Conservation (phyloP, 352 stramenopile genomes). For the Hyphochytrium catenoides region DNA sequence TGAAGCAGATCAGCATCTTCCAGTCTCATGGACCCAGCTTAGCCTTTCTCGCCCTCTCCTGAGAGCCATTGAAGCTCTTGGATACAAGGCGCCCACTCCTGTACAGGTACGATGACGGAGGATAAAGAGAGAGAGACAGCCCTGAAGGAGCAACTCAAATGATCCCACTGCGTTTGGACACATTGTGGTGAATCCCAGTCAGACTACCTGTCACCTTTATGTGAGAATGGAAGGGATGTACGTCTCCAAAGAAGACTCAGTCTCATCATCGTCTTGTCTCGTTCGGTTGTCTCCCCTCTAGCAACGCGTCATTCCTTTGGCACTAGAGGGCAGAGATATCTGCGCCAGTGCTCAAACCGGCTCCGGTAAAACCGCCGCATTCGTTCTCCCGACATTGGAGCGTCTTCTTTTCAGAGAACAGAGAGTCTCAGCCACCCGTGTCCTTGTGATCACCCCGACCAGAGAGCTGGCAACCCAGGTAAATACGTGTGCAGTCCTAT, state of each 20-base stretch:
- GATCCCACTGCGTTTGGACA: neutral
- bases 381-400: constrained; percentile 91
- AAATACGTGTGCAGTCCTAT: too few species aligned
- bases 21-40: constrained; percentile 65
- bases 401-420: constrained; percentile 78
- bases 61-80: constrained; percentile 80
- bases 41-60: constrained; percentile 91
- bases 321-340: constrained; percentile 86
- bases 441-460: constrained; percentile 92
- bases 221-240: neutral
- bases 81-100: constrained; percentile 86
- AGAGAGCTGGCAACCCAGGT: constrained; percentile 85
- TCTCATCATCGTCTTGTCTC: neutral
- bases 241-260: neutral
- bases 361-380: constrained; percentile 94
- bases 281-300: constrained; percentile 9
- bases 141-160: too few species aligned
- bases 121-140: too few species aligned
- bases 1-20: constrained; percentile 37
- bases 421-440: constrained; percentile 58
- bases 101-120: constrained; percentile 60
- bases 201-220: neutral
- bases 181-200: too few species aligned
- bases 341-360: constrained; percentile 89
- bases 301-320: constrained; percentile 76